Base-by-base conservation (phyloP, 116 monocot genomes). In the Cymodocea nodosa region DNA sequence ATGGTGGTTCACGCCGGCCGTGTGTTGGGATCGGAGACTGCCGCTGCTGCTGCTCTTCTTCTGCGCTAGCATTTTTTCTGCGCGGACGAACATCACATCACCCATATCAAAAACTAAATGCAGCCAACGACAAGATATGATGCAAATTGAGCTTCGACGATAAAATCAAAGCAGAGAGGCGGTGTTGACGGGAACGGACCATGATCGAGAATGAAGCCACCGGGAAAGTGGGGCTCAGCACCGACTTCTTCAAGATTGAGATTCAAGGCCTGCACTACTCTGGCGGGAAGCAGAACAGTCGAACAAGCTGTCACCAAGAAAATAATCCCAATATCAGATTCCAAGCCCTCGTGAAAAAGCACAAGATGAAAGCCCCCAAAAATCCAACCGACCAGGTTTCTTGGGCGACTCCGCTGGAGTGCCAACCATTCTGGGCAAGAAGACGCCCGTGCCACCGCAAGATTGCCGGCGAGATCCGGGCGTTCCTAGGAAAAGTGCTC, bases 251-350 rank as follows among this genome's bases (percentile, higher is more conserved):
- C 82, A 61, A 80, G 67, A 52, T 88, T 81, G 20, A 88, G 73
- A 51, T 88, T 88, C 50, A 88, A 66, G 2, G 88, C 79, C 51
- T 80, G 88, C 11, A 84, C 82, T 0, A 89, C 84, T 59, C 75
- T 79, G 2, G 74, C 82, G 1, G 89, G 89, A 30, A 89, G 72
- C 50, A 89, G 72, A 13, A 82, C 89, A 11, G 89, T 79, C 2
- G 89, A 79, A 51, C 79, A 84, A 48, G 68, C 87, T 87, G 72
- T 0, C 16, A 64, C 10, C 24, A 25, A 10, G 18, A 8, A 15
- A 16, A 55, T 14, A 30, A 30, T 30, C 30, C 20, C 50, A 18
- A 9, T 5, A 70, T 24, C 2, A 23, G 1, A 49, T 51, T 25
- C 23, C 11, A 34, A 18, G 34, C 12, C 30, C 30, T 30, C n/a